phyloP scores from a whole-genome alignment of 2,329 filamentous ascomycete species.

The Aureobasidium sp. region DNA sequence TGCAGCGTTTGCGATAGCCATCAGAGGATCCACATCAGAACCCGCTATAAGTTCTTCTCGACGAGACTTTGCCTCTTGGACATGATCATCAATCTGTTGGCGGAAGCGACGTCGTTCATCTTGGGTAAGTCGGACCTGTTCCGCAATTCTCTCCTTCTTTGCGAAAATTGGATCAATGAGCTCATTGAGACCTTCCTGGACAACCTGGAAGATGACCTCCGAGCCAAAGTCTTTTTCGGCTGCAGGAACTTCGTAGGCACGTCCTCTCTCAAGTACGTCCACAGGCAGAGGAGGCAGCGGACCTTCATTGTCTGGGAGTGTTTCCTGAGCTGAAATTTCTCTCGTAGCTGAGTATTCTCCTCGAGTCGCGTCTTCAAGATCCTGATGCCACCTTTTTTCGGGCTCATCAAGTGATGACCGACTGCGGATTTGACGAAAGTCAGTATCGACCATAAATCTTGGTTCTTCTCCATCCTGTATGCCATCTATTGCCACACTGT shows the following conservation, averaged over 20 bases:
- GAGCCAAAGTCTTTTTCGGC: constrained; percentile 76
- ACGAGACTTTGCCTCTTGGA: constrained; percentile 16
- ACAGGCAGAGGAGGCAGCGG: constrained; percentile 47
- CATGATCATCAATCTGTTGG: constrained; percentile 33
- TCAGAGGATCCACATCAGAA: constrained; percentile 20
- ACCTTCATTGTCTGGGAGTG: neutral
- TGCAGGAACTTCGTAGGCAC: constrained; percentile 68
- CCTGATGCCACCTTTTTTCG: constrained; percentile 63
- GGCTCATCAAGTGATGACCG: neutral
- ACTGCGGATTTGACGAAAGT: neutral
- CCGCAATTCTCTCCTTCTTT: constrained; percentile 65
- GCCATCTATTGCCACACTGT: neutral
- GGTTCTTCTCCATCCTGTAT: neutral
- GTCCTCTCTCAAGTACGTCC: constrained; percentile 63
- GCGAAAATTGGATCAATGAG: constrained; percentile 81
- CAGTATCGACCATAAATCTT: constrained; percentile 2
- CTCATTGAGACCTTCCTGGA: constrained; percentile 89
- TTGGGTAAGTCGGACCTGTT: constrained; percentile 58
- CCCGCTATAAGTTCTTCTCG: constrained; percentile 25
- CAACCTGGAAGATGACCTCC: constrained; percentile 84
- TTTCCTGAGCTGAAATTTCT: neutral
- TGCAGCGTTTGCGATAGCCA: constrained; percentile 17
- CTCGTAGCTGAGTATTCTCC: neutral
- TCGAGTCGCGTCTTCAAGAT: constrained; percentile 13
- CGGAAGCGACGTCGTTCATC: constrained; percentile 48